Base-by-base conservation (phyloP, 2,329 filamentous ascomycete genomes). In the Reticulascus tulasneorum region DNA sequence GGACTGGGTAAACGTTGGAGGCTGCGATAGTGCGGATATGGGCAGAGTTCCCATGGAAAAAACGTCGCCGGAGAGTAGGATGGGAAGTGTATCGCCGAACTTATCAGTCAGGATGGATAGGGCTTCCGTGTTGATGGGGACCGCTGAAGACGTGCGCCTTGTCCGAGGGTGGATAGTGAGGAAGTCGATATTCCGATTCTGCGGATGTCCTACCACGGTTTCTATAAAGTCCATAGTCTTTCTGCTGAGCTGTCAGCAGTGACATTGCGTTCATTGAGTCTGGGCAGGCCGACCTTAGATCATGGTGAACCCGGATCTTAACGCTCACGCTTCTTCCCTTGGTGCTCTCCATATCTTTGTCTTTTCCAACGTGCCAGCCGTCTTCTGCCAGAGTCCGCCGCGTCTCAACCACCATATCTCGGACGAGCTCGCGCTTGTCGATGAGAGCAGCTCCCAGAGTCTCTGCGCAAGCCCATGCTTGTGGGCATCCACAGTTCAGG, bases 401-500 rank as follows among this genome's bases (percentile, higher is more conserved):
- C 13, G 77, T 77, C 40, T 73, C 72, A 19, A 68, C 52, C 0
- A 85, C 73, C 69, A 86, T 83, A 40, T 77, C 73, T 4, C 75
- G 69, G n/a, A 86, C 82, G 4, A 82, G 64, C 46, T 79, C 75
- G 8, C 79, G 73, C 32, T 69, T 63, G 28, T 77, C 69, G 80
- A 86, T 85, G 22, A 86, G 63, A n/a, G 78, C 78, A 5, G 82
- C 82, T 6, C 82, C 82, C 4, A 86, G 66, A 2, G 68, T 76
- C 55, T 82, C 78, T 26, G 79, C 75, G 49, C 82, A 82, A 0
- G 82, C 82, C 82, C 82, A 86, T 6, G 75, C 75, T 58, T 86
- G 82, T 7, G 82, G 82, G 50, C 82, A 86, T 9, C 82, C 82
- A 55, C 82, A 86, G 61, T 86, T 86, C 25, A 86, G 65, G 49